phyloP scores from a whole-genome alignment of 2,329 filamentous ascomycete genomes.

The Penicillium sp. region DNA sequence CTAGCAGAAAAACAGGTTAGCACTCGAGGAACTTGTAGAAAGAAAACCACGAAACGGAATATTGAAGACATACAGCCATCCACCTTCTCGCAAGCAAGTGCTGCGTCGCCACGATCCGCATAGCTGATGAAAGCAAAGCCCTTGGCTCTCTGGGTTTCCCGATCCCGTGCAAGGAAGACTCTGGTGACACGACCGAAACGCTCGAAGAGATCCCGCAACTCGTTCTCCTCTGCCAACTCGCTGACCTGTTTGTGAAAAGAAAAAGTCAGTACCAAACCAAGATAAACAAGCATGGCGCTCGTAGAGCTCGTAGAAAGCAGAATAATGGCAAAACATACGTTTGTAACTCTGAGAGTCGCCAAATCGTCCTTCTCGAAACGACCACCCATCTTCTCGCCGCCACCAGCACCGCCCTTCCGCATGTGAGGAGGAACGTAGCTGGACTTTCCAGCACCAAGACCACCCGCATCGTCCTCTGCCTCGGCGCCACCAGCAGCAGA shows the following conservation, averaged over 20 bases:
- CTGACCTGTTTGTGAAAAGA: constrained; percentile 63
- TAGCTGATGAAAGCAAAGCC: constrained; percentile 99
- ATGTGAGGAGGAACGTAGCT: constrained; percentile 95
- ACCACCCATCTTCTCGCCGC: constrained; percentile 81
- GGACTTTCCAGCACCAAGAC: constrained; percentile 65
- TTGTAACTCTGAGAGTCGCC: constrained; percentile 94
- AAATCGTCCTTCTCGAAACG: constrained; percentile 97
- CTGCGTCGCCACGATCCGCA: constrained; percentile 83
- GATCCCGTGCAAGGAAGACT: constrained; percentile 96
- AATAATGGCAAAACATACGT: constrained; percentile 62
- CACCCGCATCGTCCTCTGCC: constrained; percentile 53
- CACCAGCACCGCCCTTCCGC: constrained; percentile 62
- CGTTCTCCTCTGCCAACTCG: constrained; percentile 93
- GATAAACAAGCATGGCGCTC: not conserved
- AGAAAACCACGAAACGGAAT: constrained; percentile 2
- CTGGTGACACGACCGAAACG: constrained; percentile 93
- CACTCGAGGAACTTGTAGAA: not conserved
- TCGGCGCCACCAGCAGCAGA: constrained; percentile 47
- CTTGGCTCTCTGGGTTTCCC: constrained; percentile 94
- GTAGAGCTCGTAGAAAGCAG: not conserved
- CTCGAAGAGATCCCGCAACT: constrained; percentile 97
- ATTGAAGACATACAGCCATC: constrained; percentile 69
- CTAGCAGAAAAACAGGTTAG: constrained; percentile 35
- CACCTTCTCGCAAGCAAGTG: constrained; percentile 94
- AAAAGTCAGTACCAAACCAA: constrained; percentile 10